Conservation (phyloP, 805 yeast species). For the Teunomyces barrocoloradensis region DNA sequence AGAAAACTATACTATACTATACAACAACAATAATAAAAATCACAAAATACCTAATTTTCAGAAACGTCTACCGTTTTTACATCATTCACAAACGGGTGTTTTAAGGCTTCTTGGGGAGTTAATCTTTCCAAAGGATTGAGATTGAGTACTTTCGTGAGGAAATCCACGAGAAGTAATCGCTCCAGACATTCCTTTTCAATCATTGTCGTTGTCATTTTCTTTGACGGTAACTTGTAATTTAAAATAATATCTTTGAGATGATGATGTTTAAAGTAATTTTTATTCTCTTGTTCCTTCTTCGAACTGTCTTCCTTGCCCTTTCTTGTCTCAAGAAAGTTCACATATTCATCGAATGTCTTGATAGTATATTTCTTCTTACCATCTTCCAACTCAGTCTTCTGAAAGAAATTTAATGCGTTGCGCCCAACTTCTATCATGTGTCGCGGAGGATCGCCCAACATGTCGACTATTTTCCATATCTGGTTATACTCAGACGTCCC, state of each 20-base stretch:
- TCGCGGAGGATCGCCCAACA: conserved; percentile 83
- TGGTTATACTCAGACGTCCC: conserved; percentile 95
- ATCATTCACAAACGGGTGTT: conserved; percentile 80
- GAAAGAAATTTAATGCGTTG: conserved; percentile 68
- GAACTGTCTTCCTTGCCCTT: conserved; percentile 29
- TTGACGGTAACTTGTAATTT: conserved; percentile 67
- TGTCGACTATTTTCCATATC: conserved; percentile 73
- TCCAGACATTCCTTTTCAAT: conserved; percentile 72
- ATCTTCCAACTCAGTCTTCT: conserved; percentile 28
- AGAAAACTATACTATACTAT: neutral
- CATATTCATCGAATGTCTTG: conserved; percentile 37
- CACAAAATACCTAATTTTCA: neutral
- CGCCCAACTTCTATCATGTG: conserved; percentile 98
- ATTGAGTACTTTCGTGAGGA: conserved; percentile 72
- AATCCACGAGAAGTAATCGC: conserved; percentile 70
- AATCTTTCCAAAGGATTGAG: conserved; percentile 91
- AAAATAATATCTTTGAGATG: conserved; percentile 69
- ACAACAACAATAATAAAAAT: neutral
- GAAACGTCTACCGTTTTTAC: conserved; percentile 8
- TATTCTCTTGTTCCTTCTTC: conserved; percentile 70
- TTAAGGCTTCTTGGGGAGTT: conserved; percentile 93
- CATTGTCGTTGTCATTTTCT: conserved; percentile 51
- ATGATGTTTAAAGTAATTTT: conserved; percentile 70
- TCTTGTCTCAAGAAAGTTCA: conserved; percentile 23
- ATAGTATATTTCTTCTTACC: conserved; percentile 31